Base-by-base conservation (phyloP, 2,329 filamentous ascomycete genomes). In the Alternaria ethzedia region DNA sequence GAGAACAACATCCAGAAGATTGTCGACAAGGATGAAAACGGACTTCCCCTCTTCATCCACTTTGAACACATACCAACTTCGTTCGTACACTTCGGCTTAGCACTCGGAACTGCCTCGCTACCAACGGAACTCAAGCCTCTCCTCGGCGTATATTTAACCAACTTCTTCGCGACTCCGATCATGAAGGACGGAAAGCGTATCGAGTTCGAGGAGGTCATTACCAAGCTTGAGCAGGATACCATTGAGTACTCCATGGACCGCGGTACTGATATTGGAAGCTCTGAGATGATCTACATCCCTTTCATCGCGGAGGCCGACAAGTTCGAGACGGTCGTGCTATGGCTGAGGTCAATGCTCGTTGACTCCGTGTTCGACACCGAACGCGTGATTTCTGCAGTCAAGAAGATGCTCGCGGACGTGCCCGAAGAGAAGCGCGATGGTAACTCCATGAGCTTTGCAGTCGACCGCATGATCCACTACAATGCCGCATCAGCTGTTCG, bases 91-190 rank as follows among this genome's bases (percentile, higher is more conserved):
- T 86, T 98, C 61, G 90, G 89, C 51, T 81, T 98, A 21, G 88
- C 96, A 59, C 84, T 98, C 54, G 93, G 93, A 56, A 97, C 94
- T 1, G 87, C 89, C 2, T 84, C 88, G 30, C 84, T 97, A 1
- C 93, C 94, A 0, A 86, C 91, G n/a, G 88, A 94, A 67, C 86
- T 95, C 63, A 94, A 95, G 76, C 96, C 96, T 4, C 82, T 99
- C 21, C 84, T 98, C 51, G 87, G 90, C 4, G 86, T 98, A 44
- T 98, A 97, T 75, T 90, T 89, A 28, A 92, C 94, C 75, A 96
- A 95, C 75, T 97, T 98, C 83, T 99, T 98, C 85, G 95, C 93
- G 76, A 93, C 94, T 0, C 96, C 95, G 3, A 90, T 99, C 63
- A 85, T 86, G 72, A 89, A 90, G 28, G 86, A 94, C 71, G 94